These are phyloP conservation scores for Pisolithus albus DNA, from an alignment of 768 basidiomycete genomes.

Conservation along the genomic window DNA sequence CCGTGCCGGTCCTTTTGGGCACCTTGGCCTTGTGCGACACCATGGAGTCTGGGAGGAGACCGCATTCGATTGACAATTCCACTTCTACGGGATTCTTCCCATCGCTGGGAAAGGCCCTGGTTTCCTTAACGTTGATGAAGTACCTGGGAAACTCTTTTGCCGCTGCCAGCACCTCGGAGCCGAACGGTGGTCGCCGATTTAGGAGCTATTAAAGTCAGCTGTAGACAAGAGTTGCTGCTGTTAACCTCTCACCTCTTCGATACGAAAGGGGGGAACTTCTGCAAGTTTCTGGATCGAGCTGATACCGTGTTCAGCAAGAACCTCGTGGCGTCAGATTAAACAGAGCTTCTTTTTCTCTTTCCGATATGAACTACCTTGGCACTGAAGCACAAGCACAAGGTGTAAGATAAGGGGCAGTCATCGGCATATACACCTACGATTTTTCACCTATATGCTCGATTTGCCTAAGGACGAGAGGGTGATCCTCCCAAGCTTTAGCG, in stretches of 20 bases:
- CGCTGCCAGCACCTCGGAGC: slow-evolving; percentile 56
- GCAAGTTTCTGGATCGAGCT: slow-evolving; percentile 51
- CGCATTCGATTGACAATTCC: slow-evolving; percentile 53
- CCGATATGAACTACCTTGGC: slow-evolving; percentile 16
- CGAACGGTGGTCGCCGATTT: slow-evolving; percentile 70
- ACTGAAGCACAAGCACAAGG: slow-evolving; percentile 7
- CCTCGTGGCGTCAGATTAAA: slow-evolving; percentile 35
- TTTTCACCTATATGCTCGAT: slow-evolving; percentile 89
- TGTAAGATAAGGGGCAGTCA: neutral
- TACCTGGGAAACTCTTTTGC: slow-evolving; percentile 65
- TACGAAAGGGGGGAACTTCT: slow-evolving; percentile 47
- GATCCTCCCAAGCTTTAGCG: slow-evolving; percentile 90
- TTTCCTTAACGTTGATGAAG: slow-evolving; percentile 43
- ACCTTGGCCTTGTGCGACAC: slow-evolving; percentile 38
- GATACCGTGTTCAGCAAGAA: slow-evolving; percentile 70
- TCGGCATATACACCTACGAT: slow-evolving; percentile 48
- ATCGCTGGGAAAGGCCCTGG: slow-evolving; percentile 33
- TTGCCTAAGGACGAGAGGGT: slow-evolving; percentile 78
- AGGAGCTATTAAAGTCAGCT: slow-evolving; percentile 44
- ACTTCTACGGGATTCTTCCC: slow-evolving; percentile 51
- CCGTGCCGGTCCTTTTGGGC: slow-evolving; percentile 35
- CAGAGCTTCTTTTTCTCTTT: neutral
- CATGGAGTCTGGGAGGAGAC: slow-evolving; percentile 31
- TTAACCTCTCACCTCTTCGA: slow-evolving; percentile 51
- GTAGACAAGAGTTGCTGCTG: neutral